Conservation (phyloP, 306 rosid genomes). For the Medicago arabica region DNA sequence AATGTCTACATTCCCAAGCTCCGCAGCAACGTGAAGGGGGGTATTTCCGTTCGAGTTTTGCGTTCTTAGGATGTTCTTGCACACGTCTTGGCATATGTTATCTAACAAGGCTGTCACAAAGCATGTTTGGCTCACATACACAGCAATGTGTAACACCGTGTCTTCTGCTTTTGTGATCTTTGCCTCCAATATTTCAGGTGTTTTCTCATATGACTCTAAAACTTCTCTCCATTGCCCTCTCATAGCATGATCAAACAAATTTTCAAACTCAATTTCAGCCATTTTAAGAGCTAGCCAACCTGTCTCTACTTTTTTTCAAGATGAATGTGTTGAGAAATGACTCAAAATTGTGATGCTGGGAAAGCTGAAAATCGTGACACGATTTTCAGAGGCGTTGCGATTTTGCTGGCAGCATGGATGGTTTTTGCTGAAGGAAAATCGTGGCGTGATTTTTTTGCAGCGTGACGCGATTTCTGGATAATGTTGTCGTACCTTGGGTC, state of each 20-base stretch:
- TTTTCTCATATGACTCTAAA: conserved; percentile 33
- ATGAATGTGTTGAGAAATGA: too few species aligned
- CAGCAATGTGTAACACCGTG: conserved; percentile 42
- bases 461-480: too few species aligned
- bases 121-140: conserved; percentile 40
- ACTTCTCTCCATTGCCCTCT: conserved; percentile 44
- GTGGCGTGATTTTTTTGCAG: too few species aligned
- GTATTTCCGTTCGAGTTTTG: conserved; percentile 51
- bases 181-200: conserved; percentile 29
- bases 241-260: conserved; percentile 45
- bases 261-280: conserved; percentile 36
- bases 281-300: conserved; percentile 18
- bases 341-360: too few species aligned
- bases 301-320: too few species aligned
- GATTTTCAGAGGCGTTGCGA: too few species aligned
- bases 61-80: background rate
- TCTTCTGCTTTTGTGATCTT: conserved; percentile 53
- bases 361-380: too few species aligned
- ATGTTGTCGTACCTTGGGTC: too few species aligned
- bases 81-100: conserved; percentile 20
- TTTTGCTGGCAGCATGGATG: too few species aligned
- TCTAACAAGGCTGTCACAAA: conserved; percentile 39
- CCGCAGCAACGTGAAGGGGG: conserved; percentile 54
- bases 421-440: too few species aligned
- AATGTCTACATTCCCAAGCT: conserved; percentile 45